Evolutionary conservation across 352 stramenopile species (phyloP), one percentile per base, ranked within the genome.

Genomic region (Pythium chondricola): DNA sequence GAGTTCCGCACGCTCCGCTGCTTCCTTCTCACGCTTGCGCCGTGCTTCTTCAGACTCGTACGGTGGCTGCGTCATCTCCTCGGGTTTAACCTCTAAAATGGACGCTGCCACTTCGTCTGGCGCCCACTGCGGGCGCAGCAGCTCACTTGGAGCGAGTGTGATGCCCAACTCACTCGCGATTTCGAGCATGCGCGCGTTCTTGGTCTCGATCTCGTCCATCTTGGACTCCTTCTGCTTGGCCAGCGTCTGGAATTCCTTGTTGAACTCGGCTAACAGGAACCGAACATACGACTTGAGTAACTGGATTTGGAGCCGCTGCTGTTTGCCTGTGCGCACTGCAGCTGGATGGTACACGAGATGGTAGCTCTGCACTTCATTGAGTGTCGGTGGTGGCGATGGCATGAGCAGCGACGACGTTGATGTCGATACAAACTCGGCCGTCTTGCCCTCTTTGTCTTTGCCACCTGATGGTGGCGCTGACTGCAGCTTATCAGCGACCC

Each of bases 321-420:
- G 91, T 35, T 79, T 74, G 21, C 57, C 60, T 4, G 86, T 97
- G 8, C 73, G 67, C 4, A 97, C 59, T 10, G 79, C 80, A 13
- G 74, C 71, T 4, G 90, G 87, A 36, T 95, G 88, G 64, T 97
- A 97, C 20, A 97, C 67, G 24, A 97, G 67, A 31, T 81, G 62
- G 27, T 81, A 74, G 36, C 73, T 67, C 27, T 71, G 64, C 22
- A 71, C 45, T 10, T 75, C 74, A 14, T 69, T 69, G 26, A 69
- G 65, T 13, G 52, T 43, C 14, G 27, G 17, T 0, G 41, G 26
- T 17, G 46, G 31, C 13, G 39, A 29, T 5, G 48, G 43, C 43
- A 50, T 32, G 17, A 44, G 24, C 24, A 39, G 30, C 29, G 45
- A 32, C 20, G 32, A 56, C 38, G 29, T 38, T 8, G 41, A 33